phyloP scores from a whole-genome alignment of 305 asterid genomes.

The Striga hermonthica region DNA sequence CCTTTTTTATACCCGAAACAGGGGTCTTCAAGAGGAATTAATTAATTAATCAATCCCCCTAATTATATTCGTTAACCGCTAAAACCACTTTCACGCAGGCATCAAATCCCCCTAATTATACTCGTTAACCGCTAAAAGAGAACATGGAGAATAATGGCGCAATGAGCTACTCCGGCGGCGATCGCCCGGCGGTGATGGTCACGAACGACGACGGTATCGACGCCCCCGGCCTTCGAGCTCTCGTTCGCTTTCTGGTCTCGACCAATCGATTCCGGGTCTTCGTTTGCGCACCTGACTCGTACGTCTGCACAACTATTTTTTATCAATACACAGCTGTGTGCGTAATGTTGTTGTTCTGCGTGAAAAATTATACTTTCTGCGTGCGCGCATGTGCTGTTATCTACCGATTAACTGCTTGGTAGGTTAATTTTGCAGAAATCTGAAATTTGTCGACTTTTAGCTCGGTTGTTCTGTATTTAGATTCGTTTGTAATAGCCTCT shows the following conservation, averaged over 20 bases:
- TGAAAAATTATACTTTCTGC: background rate
- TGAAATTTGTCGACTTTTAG: conserved; percentile 11
- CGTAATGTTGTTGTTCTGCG: conserved; percentile 14
- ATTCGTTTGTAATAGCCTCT: background rate
- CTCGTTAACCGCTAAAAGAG: background rate
- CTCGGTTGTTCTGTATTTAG: background rate
- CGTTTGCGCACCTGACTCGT: conserved; percentile 95
- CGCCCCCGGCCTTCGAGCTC: conserved; percentile 76
- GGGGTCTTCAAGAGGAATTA: no score
- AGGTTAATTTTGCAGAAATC: background rate
- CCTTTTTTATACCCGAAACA: no score
- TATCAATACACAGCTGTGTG: background rate
- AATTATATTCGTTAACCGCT: no score
- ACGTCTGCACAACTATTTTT: conserved; percentile 22
- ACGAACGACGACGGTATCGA: conserved; percentile 95
- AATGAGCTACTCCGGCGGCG: conserved; percentile 34
- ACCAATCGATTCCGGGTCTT: conserved; percentile 64
- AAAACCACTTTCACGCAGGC: no score
- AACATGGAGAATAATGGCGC: conserved; percentile 29
- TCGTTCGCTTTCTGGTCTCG: conserved; percentile 62
- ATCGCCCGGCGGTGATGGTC: conserved; percentile 65
- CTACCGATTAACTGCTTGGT: background rate
- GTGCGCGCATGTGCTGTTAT: background rate
- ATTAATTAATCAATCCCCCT: no score
- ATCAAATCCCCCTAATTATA: no score